Percentiles rank a stretch among this genome's conserved stretches.
Evolutionary conservation across 2,329 filamentous ascomycete species (phyloP).

Genomic region (Pseudogymnoascus sp.): DNA sequence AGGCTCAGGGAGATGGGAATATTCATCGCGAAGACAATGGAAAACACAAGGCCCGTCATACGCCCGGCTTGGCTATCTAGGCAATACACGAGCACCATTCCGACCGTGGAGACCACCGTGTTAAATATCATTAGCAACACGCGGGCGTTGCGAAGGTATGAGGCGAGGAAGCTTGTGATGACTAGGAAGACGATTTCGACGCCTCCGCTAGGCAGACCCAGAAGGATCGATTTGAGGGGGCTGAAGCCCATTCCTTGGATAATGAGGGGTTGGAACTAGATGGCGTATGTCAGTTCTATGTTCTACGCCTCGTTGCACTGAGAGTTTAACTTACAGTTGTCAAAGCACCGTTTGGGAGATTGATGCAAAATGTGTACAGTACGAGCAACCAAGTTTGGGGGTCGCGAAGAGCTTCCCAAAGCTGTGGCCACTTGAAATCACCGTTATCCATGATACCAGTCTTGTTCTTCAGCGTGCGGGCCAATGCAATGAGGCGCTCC

Average conservation of each 20-base stretch:
- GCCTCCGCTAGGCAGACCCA: slow-evolving; percentile 54
- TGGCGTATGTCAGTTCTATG: not conserved
- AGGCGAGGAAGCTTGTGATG: slow-evolving; percentile 11
- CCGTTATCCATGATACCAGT: slow-evolving; percentile 14
- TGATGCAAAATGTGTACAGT: slow-evolving; percentile 23
- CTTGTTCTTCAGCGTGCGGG: slow-evolving; percentile 20
- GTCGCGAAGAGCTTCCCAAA: slow-evolving; percentile 32
- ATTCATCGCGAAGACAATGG: slow-evolving; percentile 50
- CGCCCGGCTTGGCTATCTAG: slow-evolving; percentile 41
- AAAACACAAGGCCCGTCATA: slow-evolving; percentile 47
- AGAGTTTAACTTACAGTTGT: slow-evolving; percentile 27
- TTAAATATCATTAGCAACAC: slow-evolving; percentile 15
- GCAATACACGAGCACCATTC: slow-evolving; percentile 49
- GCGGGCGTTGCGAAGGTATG: slow-evolving; percentile 12
- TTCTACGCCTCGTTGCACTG: not conserved
- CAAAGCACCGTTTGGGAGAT: slow-evolving; percentile 32
- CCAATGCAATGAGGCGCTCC: slow-evolving; percentile 33
- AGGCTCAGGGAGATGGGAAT: slow-evolving; percentile 26
- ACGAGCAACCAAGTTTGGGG: slow-evolving; percentile 25
- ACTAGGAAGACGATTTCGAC: slow-evolving; percentile 13
- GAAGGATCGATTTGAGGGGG: slow-evolving; percentile 27
- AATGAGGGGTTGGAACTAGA: slow-evolving; percentile 30
- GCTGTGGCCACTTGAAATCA: slow-evolving; percentile 31
- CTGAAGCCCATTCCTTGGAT: slow-evolving; percentile 32
- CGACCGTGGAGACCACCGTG: slow-evolving; percentile 43